phyloP scores from a whole-genome alignment of 306 rosid genomes.

The Casuarina equisetifolia region DNA sequence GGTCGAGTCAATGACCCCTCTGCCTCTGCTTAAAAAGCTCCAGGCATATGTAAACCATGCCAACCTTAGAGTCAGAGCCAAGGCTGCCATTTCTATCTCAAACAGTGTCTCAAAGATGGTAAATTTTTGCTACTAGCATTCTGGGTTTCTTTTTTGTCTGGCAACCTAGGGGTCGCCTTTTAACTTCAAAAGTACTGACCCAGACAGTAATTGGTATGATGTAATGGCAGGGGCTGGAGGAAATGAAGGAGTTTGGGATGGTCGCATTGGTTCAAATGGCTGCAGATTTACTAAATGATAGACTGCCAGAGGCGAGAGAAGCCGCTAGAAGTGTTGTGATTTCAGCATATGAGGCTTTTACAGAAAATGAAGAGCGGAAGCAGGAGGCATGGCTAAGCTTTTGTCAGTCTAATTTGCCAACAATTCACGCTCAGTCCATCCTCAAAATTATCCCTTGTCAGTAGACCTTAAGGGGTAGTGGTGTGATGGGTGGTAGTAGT shows the following conservation, averaged over 20 bases:
- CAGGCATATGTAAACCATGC: constrained; percentile 54
- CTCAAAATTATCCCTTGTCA: constrained; percentile 61
- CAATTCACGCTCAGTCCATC: constrained; percentile 63
- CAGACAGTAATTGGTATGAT: background rate
- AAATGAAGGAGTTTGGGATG: constrained; percentile 71
- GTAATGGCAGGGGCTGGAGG: constrained; percentile 57
- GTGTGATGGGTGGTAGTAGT: background rate
- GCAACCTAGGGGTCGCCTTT: background rate
- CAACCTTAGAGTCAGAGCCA: constrained; percentile 82
- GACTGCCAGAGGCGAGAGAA: constrained; percentile 94
- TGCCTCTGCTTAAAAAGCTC: constrained; percentile 66
- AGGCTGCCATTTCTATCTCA: constrained; percentile 68
- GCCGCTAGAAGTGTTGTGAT: constrained; percentile 76
- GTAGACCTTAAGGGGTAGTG: background rate
- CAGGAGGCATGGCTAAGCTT: constrained; percentile 79
- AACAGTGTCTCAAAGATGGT: constrained; percentile 86
- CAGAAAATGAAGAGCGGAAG: constrained; percentile 58
- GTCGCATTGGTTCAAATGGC: constrained; percentile 62
- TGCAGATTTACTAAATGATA: constrained; percentile 73
- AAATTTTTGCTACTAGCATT: background rate
- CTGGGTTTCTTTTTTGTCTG: background rate
- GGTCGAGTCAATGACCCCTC: constrained; percentile 70
- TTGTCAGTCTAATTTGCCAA: constrained; percentile 68
- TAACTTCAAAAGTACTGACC: background rate
- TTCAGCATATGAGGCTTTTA: constrained; percentile 44